Base-by-base conservation (phyloP, 2,329 filamentous ascomycete species). In the Thelonectria olida region DNA sequence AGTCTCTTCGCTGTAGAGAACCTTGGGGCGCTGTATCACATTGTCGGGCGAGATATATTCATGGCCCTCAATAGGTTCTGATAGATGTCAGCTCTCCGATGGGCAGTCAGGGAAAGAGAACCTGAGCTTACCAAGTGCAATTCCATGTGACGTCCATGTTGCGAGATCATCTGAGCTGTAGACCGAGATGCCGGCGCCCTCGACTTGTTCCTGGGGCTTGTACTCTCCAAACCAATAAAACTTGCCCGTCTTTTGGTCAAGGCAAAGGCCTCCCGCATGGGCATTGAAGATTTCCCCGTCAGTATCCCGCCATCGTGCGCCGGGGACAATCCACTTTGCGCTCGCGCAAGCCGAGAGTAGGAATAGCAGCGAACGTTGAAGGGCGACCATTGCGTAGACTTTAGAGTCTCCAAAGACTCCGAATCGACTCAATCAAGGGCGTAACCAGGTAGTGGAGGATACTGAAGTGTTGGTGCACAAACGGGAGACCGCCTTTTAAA, bases 171-270 rank as follows among this genome's bases (percentile, higher is more conserved):
- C 79, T 0, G 86, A 89, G 69, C 85, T 88, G 70, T 87, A 87
- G 1, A 88, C 87, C 1, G 84, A 84, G 0, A 89, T 75, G 17
- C 87, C 87, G 0, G 85, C 87, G 9, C 87, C 87, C 67, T 89
- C 87, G 7, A 78, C 79, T 62, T 86, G 84, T 0, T 81, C 85
- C 65, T 88, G 73, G 10, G 80, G 75, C 74, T 89, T 89, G 75
- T 87, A 84, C 69, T 89, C 87, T 34, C 87, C 87, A 57, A 88
- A 89, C 80, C 82, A 83, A 74, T 82, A 89, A 71, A 87, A 89
- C 61, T 80, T 84, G 15, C 82, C 82, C 0, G 80, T 80, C 5
- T 80, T 79, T 38, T 82, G 73, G 39, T 88, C 85, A 0, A 84
- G 71, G 0, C 81, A 81, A 7, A 89, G 77, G 12, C 82, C 82